Percentiles rank a stretch among this genome's conserved stretches.
Evolutionary conservation across 345 rosid genomes (phyloP).

Genomic region (Brassica incana): DNA sequence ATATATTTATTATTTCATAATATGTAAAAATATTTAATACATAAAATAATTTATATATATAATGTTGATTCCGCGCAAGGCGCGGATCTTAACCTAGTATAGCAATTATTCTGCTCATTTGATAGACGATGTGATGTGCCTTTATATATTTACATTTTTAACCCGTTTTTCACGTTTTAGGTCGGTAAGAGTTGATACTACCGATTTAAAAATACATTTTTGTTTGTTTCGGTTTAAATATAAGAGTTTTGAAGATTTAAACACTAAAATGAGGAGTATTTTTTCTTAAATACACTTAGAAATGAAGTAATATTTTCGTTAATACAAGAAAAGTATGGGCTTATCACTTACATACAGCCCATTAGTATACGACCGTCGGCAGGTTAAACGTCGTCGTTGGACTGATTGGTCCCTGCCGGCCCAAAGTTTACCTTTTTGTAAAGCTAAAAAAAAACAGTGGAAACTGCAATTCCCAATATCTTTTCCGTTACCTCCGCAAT

Average conservation of each 20-base stretch:
- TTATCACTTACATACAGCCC: slow-evolving; percentile 10
- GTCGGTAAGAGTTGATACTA: background rate
- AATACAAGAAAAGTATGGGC: slow-evolving; percentile 7
- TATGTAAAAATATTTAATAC: no score
- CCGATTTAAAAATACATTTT: background rate
- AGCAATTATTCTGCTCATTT: slow-evolving; percentile 25
- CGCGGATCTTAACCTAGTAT: no score
- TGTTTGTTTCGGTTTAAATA: background rate
- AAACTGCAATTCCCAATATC: slow-evolving; percentile 48
- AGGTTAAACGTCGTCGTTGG: slow-evolving; percentile 18
- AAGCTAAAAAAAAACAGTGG: slow-evolving; percentile 31
- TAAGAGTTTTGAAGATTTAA: background rate
- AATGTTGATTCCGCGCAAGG: no score
- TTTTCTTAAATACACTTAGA: background rate
- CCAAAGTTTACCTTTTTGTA: slow-evolving; percentile 8
- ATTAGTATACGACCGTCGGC: slow-evolving; percentile 24
- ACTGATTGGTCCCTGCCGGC: background rate
- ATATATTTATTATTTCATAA: no score
- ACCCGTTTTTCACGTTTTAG: background rate
- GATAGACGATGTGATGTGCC: background rate
- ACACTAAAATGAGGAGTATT: background rate
- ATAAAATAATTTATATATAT: no score
- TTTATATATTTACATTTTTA: background rate
- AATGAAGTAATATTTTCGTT: background rate
- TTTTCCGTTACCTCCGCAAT: slow-evolving; percentile 49